phyloP scores from a whole-genome alignment of 2,329 filamentous ascomycete genomes.

The Calycina marina region DNA sequence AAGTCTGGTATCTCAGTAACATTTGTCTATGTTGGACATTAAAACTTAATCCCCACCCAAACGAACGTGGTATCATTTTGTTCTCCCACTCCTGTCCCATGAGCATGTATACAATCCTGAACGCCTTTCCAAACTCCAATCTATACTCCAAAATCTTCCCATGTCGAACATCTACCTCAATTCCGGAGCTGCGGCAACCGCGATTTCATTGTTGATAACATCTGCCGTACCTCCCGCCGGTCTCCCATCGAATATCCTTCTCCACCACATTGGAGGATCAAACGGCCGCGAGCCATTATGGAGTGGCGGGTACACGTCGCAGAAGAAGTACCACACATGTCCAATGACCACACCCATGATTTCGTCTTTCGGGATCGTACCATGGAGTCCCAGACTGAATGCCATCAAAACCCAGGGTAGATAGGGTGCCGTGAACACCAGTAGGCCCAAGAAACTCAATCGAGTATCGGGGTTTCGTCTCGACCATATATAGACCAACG shows the following conservation, averaged over 20 bases:
- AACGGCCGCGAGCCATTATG: slow-evolving; percentile 74
- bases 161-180: slow-evolving; percentile 20
- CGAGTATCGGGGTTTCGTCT: slow-evolving; percentile 84
- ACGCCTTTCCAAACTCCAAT: too few species aligned
- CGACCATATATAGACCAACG: slow-evolving; percentile 95
- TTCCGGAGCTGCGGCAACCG: slow-evolving; percentile 34
- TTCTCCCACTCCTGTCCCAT: too few species aligned
- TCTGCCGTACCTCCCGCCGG: slow-evolving; percentile 35
- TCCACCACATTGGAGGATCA: slow-evolving; percentile 84
- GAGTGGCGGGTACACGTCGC: slow-evolving; percentile 85
- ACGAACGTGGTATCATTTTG: too few species aligned
- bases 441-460: slow-evolving; percentile 73
- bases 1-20: too few species aligned
- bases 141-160: not conserved
- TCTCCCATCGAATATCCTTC: slow-evolving; percentile 61
- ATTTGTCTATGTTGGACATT: too few species aligned
- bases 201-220: slow-evolving; percentile 46
- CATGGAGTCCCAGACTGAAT: slow-evolving; percentile 84
- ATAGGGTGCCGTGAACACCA: slow-evolving; percentile 89
- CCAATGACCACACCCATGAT: slow-evolving; percentile 90
- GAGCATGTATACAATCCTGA: too few species aligned
- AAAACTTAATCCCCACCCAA: too few species aligned
- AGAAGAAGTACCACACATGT: slow-evolving; percentile 97
- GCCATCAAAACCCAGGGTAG: slow-evolving; percentile 91
- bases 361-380: slow-evolving; percentile 83